Evolutionary conservation across 208 protist genomes (phyloP).

Genomic region (Leptomonas pyrrhocoris): DNA sequence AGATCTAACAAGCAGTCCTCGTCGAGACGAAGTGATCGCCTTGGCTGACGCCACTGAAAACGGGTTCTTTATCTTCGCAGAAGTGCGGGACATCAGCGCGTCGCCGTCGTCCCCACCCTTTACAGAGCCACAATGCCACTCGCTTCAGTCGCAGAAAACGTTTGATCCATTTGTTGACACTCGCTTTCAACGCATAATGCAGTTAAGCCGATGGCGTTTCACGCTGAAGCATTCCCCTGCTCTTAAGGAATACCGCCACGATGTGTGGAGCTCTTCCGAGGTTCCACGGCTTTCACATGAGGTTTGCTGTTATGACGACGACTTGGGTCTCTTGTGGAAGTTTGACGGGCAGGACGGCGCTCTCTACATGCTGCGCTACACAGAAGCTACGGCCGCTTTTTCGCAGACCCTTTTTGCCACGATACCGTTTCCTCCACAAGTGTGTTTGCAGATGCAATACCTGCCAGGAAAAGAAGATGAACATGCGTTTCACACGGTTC

Average conservation of each 20-base stretch:
- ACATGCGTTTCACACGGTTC: not conserved
- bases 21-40: slow-evolving; percentile 3
- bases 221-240: slow-evolving; percentile 15
- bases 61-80: slow-evolving; percentile 62
- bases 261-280: slow-evolving; percentile 18
- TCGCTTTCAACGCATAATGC: slow-evolving; percentile 20
- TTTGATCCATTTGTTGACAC: slow-evolving; percentile 19
- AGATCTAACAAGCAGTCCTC: slow-evolving; percentile 2
- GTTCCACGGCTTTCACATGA: slow-evolving; percentile 14
- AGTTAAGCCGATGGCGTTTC: slow-evolving; percentile 14
- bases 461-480: not conserved
- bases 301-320: slow-evolving; percentile 27
- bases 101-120: not conserved
- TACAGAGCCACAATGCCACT: not conserved
- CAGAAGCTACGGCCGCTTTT: not conserved
- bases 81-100: slow-evolving; percentile 8
- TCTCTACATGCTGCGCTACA: slow-evolving; percentile 11
- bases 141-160: not conserved
- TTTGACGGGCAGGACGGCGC: slow-evolving; percentile 12
- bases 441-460: slow-evolving; percentile 20
- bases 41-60: slow-evolving; percentile 49
- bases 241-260: not conserved
- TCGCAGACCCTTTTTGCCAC: slow-evolving; percentile 13
- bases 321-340: slow-evolving; percentile 26
- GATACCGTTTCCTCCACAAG: slow-evolving; percentile 15